phyloP scores from a whole-genome alignment of 169 alveolate species.

The Sarcocystis neurona region DNA sequence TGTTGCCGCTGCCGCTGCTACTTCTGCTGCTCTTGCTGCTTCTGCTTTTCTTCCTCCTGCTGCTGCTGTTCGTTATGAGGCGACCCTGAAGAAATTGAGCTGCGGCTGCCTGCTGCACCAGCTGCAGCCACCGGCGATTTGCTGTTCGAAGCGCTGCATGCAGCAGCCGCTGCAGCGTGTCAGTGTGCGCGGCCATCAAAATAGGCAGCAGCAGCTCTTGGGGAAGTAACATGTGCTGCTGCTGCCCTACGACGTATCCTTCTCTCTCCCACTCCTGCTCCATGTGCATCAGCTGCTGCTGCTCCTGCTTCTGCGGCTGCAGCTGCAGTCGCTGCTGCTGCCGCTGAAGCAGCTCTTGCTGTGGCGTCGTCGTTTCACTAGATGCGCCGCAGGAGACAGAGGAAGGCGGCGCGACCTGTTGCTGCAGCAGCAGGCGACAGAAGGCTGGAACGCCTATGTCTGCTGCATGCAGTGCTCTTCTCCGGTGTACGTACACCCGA shows the following conservation, averaged over 20 bases:
- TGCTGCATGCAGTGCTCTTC: slow-evolving; percentile 7
- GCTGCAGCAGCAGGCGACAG: not conserved
- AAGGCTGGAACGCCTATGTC: not conserved
- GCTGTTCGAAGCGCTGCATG: slow-evolving; percentile 39
- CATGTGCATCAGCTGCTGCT: slow-evolving; percentile 10
- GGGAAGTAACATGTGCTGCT: slow-evolving; percentile 24
- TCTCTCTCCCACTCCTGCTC: slow-evolving; percentile 56
- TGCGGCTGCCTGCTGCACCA: slow-evolving; percentile 51
- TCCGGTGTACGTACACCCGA: slow-evolving; percentile 61
- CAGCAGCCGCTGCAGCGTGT: slow-evolving; percentile 44
- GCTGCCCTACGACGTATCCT: slow-evolving; percentile 50
- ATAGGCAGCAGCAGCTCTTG: slow-evolving; percentile 52
- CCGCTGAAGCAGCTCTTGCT: too few relatives aligned
- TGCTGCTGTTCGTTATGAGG: slow-evolving; percentile 7
- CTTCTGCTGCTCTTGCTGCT: too few relatives aligned
- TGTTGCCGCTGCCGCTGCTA: too few relatives aligned
- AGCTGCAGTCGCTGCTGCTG: too few relatives aligned
- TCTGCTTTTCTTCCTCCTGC: not conserved
- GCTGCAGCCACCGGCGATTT: slow-evolving; percentile 58
- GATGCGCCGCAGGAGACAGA: slow-evolving; percentile 17
- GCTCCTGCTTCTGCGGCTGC: slow-evolving; percentile 35
- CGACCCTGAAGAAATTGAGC: slow-evolving; percentile 50
- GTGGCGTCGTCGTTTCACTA: too few relatives aligned
- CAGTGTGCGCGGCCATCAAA: slow-evolving; percentile 16
- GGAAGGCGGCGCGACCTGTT: slow-evolving; percentile 27